Evolutionary conservation across 768 basidiomycete genomes (phyloP).

Genomic region (Gloeopeniophorella convolvens): DNA sequence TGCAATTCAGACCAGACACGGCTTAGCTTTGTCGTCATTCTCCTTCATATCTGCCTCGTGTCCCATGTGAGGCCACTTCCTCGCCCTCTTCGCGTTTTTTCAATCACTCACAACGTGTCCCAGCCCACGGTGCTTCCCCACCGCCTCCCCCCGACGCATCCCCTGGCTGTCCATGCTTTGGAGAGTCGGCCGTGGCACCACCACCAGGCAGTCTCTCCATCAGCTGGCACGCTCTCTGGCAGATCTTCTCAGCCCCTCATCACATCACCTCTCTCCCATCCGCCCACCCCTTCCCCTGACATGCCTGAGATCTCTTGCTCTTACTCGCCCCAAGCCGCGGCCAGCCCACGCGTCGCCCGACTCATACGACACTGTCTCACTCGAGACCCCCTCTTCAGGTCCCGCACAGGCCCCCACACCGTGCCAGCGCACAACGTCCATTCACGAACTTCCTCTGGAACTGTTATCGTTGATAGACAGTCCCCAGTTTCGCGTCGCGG

Average conservation of each 20-base stretch:
- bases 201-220: slow-evolving; percentile 43
- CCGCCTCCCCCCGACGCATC: slow-evolving; percentile 30
- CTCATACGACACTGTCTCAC: not conserved
- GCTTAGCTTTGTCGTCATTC: not conserved
- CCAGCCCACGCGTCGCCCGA: not conserved
- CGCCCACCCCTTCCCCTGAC: slow-evolving; percentile 15
- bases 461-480: not conserved
- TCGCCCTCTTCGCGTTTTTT: slow-evolving; percentile 4
- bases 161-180: slow-evolving; percentile 69
- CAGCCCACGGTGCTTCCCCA: slow-evolving; percentile 32
- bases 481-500: not conserved
- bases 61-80: slow-evolving; percentile 11
- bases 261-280: slow-evolving; percentile 12
- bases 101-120: slow-evolving; percentile 8
- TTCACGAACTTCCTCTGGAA: not conserved
- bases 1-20: too few species aligned
- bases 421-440: not conserved
- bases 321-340: slow-evolving; percentile 2
- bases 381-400: not conserved
- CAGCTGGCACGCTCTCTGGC: slow-evolving; percentile 24
- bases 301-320: slow-evolving; percentile 23
- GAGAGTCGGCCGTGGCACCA: slow-evolving; percentile 49
- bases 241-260: slow-evolving; percentile 23
- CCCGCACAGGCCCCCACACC: not conserved
- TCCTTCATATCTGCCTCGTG: slow-evolving; percentile 2